Percentiles rank a stretch among this genome's conserved stretches.
These are phyloP conservation scores for Clavispora fructus DNA, from an alignment of 805 yeast genomes.

Conservation along the genomic window DNA sequence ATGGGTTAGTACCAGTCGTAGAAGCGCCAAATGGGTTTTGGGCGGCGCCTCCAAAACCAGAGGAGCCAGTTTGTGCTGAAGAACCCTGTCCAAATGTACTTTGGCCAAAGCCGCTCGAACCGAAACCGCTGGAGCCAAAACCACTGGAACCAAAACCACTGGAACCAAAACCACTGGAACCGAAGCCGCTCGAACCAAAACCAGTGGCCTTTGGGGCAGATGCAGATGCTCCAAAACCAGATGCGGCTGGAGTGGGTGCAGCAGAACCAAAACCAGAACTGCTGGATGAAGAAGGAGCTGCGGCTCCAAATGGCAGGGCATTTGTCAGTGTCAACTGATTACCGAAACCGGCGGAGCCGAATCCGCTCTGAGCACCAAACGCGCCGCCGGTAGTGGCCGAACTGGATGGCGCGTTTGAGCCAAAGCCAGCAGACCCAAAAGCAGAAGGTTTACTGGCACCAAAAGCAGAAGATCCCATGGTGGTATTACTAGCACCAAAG, in stretches of 20 bases:
- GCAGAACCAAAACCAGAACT: constrained; percentile 5
- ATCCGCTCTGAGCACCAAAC: constrained; percentile 1
- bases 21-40: neutral
- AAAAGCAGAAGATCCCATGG: constrained; percentile 7
- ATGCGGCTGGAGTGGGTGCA: neutral
- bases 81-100: constrained; percentile 1
- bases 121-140: constrained; percentile 1
- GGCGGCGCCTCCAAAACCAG: neutral
- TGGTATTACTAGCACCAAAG: constrained; percentile 11
- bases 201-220: constrained; percentile 1
- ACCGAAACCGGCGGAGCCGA: constrained; percentile 1
- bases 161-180: neutral
- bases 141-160: constrained; percentile 3
- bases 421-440: constrained; percentile 8
- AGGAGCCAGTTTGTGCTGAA: neutral
- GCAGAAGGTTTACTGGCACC: constrained; percentile 18
- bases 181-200: neutral
- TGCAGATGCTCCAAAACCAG: neutral
- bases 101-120: constrained; percentile 3
- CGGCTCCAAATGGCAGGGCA: neutral
- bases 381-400: neutral
- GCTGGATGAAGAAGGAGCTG: neutral
- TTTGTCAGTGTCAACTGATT: neutral
- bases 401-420: neutral
- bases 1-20: neutral